Evolutionary conservation across 176 grass and related monocot species (phyloP).

Genomic region (Eremochloa ophiuroides): DNA sequence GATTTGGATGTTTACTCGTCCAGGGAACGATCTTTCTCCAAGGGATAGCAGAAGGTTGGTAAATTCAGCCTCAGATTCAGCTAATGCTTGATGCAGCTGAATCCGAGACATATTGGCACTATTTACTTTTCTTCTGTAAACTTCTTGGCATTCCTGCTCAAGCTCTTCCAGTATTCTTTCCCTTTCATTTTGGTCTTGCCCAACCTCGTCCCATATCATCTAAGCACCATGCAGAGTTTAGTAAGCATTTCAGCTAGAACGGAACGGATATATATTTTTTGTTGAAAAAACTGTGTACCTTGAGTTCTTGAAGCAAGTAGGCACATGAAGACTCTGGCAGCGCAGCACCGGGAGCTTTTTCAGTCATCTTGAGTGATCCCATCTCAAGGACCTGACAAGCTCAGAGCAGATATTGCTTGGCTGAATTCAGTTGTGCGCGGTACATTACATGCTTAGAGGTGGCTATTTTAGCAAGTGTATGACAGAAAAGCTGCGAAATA

Average conservation of each 20-base stretch:
- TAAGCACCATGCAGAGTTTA: constrained; percentile 19
- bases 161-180: constrained; percentile 70
- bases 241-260: neutral
- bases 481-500: constrained; percentile 32
- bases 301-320: constrained; percentile 90
- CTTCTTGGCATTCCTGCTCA: constrained; percentile 79
- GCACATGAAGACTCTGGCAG: constrained; percentile 74
- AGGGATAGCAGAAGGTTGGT: constrained; percentile 95
- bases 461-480: constrained; percentile 40
- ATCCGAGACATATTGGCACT: constrained; percentile 74
- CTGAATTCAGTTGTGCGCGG: constrained; percentile 7
- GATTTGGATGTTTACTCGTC: constrained; percentile 49
- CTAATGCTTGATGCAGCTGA: constrained; percentile 89
- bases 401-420: constrained; percentile 1
- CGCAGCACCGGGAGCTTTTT: constrained; percentile 27
- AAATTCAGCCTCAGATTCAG: constrained; percentile 88
- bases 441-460: constrained; percentile 38
- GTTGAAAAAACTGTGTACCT: constrained; percentile 44
- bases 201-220: constrained; percentile 99
- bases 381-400: constrained; percentile 34
- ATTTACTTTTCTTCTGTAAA: constrained; percentile 91
- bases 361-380: constrained; percentile 64
- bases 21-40: constrained; percentile 91
- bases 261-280: neutral
- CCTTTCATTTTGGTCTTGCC: constrained; percentile 66